Conservation (phyloP, 495 filamentous ascomycete genomes). For the Aspergillus coremiiformis region DNA sequence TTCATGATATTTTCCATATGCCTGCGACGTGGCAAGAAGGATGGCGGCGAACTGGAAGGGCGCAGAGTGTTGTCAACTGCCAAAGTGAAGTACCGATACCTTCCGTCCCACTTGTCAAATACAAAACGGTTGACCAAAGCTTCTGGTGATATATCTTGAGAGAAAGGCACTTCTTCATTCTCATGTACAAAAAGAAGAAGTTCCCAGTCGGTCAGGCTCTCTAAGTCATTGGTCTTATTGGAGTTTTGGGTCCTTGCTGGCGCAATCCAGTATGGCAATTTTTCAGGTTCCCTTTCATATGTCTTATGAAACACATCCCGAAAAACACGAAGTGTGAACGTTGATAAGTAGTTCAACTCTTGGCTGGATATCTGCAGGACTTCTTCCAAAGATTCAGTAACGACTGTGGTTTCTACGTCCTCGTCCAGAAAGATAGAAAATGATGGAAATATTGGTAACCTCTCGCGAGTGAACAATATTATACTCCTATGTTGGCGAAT, state of each 20-base stretch:
- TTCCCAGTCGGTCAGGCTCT: slow-evolving; percentile 59
- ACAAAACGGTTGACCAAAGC: slow-evolving; percentile 60
- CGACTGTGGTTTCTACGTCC: slow-evolving; percentile 52
- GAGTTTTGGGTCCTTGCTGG: slow-evolving; percentile 36
- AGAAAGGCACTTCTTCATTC: slow-evolving; percentile 49
- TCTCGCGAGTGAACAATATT: slow-evolving; percentile 62
- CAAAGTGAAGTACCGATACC: slow-evolving; percentile 41
- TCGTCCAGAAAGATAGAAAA: slow-evolving; percentile 66
- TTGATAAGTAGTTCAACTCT: slow-evolving; percentile 46
- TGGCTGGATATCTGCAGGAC: slow-evolving; percentile 34
- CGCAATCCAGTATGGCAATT: slow-evolving; percentile 80
- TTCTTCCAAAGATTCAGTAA: slow-evolving; percentile 28
- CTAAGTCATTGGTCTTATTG: slow-evolving; percentile 5
- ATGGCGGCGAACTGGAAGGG: slow-evolving; percentile 49
- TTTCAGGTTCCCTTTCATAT: slow-evolving; percentile 54
- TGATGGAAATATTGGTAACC: slow-evolving; percentile 54
- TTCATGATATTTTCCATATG: slow-evolving; percentile 56
- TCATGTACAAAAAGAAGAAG: slow-evolving; percentile 45
- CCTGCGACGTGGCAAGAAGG: slow-evolving; percentile 39
- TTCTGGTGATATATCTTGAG: slow-evolving; percentile 43
- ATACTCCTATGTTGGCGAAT: slow-evolving; percentile 55
- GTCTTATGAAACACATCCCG: slow-evolving; percentile 84
- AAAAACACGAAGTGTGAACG: slow-evolving; percentile 70
- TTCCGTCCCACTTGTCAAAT: slow-evolving; percentile 67
- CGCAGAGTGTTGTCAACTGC: slow-evolving; percentile 30